Evolutionary conservation across 2,329 filamentous ascomycete species (phyloP), one percentile per base, ranked within the genome.

Genomic region (Sordariomycetes sp.): DNA sequence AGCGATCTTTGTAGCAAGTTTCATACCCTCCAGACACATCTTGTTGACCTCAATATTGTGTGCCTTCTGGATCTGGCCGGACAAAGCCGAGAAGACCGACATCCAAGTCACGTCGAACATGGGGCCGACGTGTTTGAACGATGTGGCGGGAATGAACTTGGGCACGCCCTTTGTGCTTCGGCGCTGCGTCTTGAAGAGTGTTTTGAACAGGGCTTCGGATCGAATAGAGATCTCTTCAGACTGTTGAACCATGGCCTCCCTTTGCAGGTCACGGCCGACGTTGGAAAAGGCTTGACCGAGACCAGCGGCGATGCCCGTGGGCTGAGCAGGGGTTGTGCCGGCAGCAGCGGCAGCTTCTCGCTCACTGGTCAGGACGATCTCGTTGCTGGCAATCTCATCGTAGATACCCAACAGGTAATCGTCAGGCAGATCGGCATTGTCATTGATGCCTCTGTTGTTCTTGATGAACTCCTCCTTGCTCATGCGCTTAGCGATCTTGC

Each of bases 81-180:
- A 95, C 18, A 98, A 71, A 0, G 88, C 88, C 5, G 90, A 96
- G 50, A 98, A 82, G 57, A 95, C 93, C 8, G 90, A 94, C 90
- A 96, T 98, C 92, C 92, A 98, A 0, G 87, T 93, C 17, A 94
- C 87, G 48, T 94, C 88, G 51, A 98, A 96, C 92, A 98, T 98
- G 1, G 92, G 87, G 0, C 92, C 92, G 32, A 95, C 84, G 55
- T 98, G 92, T 47, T 86, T 90, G 54, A 86, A 88, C 0, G 88
- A 96, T 2, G 86, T 92, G 4, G 92, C 92, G 2, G 86, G 84
- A 35, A 98, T 93, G 57, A 92, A 98, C 66, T 79, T 60, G 68
- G 80, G 48, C 57, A 78, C 62, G 53, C 72, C 54, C 45, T 82
- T 82, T 27, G 82, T 64, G 2, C 85, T 92, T 48, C 79, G 81